Conservation (phyloP, 768 basidiomycete genomes). For the Suillus subalutaceus region DNA sequence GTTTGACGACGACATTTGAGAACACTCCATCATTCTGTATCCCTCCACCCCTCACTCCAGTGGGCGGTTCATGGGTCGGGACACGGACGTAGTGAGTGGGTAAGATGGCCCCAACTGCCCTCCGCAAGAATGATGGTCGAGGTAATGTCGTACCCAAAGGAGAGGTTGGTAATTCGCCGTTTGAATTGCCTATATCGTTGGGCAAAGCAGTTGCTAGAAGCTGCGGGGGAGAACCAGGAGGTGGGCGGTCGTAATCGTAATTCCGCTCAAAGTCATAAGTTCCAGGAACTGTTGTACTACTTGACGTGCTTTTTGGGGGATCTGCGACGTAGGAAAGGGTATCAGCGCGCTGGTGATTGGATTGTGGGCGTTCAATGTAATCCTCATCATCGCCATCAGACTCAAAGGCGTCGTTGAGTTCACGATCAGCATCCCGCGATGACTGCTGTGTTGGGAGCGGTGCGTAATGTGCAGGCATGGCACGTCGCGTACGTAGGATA, state of each 20-base stretch:
- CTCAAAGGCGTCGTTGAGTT: conserved; percentile 80
- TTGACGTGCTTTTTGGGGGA: conserved; percentile 14
- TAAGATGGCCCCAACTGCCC: conserved; percentile 58
- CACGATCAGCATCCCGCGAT: conserved; percentile 50
- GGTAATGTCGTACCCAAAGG: conserved; percentile 39
- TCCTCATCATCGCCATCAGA: conserved; percentile 51
- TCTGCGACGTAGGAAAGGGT: conserved; percentile 21
- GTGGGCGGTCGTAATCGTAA: conserved; percentile 68
- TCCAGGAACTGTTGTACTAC: conserved; percentile 35
- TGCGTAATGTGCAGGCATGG: conserved; percentile 56
- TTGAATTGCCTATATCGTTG: conserved; percentile 74
- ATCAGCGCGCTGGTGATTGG: conserved; percentile 29
- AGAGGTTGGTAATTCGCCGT: conserved; percentile 60
- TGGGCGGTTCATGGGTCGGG: conserved; percentile 41
- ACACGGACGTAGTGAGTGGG: conserved; percentile 66
- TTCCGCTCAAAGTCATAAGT: conserved; percentile 82
- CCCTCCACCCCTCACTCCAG: conserved; percentile 59
- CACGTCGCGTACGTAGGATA: background rate
- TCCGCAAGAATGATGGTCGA: conserved; percentile 56
- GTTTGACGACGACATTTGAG: conserved; percentile 92
- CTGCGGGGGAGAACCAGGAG: conserved; percentile 77
- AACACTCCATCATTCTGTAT: conserved; percentile 93
- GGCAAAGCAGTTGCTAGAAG: conserved; percentile 60
- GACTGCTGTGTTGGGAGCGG: conserved; percentile 52
- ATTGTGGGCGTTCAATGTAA: conserved; percentile 36